Evolutionary conservation across 805 yeast genomes (phyloP).

Genomic region (Lipomyces mesembrius): DNA sequence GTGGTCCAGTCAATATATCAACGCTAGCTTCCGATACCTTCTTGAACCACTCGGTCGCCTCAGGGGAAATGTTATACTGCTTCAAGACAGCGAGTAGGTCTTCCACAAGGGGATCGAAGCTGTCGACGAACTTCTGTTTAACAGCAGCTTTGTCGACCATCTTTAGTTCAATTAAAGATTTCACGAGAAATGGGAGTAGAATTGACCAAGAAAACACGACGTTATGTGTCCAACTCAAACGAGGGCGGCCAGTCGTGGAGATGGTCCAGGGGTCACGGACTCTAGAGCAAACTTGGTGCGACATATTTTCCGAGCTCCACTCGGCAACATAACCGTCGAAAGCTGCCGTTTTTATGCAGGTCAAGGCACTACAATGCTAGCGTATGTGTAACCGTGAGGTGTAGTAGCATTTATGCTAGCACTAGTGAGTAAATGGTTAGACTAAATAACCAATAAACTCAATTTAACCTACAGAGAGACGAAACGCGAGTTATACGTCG

Average conservation of each 20-base stretch:
- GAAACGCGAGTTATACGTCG: no score
- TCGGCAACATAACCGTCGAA: background rate
- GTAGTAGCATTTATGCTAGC: no score
- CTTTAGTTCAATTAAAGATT: background rate
- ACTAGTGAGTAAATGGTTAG: no score
- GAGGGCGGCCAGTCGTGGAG: no score
- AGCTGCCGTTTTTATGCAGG: background rate
- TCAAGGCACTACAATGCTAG: background rate
- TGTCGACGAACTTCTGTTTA: slow-evolving; percentile 44
- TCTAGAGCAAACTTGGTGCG: background rate
- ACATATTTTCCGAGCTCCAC: background rate
- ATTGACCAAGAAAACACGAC: background rate
- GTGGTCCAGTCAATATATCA: background rate
- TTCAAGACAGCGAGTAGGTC: slow-evolving; percentile 69
- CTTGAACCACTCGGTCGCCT: slow-evolving; percentile 85
- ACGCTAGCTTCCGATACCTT: slow-evolving; percentile 41
- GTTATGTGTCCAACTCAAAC: background rate
- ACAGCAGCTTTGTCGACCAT: slow-evolving; percentile 35
- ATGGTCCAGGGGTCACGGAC: background rate
- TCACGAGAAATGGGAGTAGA: background rate
- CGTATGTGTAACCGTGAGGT: no score
- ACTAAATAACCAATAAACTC: no score
- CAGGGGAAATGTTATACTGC: slow-evolving; percentile 78
- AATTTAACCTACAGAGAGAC: no score
- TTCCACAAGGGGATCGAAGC: slow-evolving; percentile 75